Base-by-base conservation (phyloP, 306 rosid genomes). In the Delonix regia region DNA sequence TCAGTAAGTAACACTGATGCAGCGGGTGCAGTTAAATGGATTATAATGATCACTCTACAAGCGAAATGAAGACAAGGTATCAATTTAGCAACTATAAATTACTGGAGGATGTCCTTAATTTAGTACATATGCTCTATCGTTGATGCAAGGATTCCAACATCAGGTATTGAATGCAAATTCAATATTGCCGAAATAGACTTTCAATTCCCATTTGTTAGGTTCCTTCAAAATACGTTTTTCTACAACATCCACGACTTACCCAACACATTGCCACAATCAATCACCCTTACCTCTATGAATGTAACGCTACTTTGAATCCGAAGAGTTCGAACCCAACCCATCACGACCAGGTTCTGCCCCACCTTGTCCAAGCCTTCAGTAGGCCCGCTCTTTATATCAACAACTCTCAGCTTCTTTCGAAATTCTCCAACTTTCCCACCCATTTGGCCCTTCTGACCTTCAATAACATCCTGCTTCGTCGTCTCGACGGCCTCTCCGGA, bases 241-340 rank as follows among this genome's bases (percentile, higher is more conserved):
- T 8, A 48, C n/a, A 22, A 41, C 70, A 52, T 59, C 42, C 24
- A 62, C 44, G 19, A 74, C 64, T 24, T 7, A 12, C 27, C 71
- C 78, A 62, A 25, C 19, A 11, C 2, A 60, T 19, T 13, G 75
- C 30, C 14, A 28, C 10, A n/a, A 19, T 65, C 7, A 27, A 21
- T 51, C 49, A 33, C 2, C 51, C 30, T 21, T 71, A 93, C 99
- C 97, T 94, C 99, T 21, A 92, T 68, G 88, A 94, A 94, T 28
- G 94, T 89, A 63, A 92, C 90, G 49, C 87, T 90, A 52, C 97
- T 91, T 83, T 94, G 97, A 75, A 81, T 68, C 30, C 99, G 88
- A 74, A 94, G 86, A 14, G 97, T 94, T 33, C 97, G 93, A 45
- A 94, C 99, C 99, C 97, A 92, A 13, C 99, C 97, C 24, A 57